Conservation (phyloP, 2,329 filamentous ascomycete species). For the Cylindrodendrum hubeiense region DNA sequence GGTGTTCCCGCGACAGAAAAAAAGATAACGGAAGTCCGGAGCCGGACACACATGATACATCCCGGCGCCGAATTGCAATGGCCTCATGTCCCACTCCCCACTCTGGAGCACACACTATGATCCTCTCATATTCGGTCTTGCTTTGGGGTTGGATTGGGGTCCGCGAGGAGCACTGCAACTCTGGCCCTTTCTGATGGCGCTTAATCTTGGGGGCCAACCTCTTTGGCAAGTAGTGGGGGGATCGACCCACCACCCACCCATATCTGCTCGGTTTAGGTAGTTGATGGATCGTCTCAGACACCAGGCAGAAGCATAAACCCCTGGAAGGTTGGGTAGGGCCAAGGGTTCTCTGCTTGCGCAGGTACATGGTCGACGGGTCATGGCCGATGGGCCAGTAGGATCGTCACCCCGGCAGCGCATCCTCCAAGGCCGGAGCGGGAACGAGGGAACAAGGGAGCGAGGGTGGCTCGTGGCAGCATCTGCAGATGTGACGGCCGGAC, state of each 20-base stretch:
- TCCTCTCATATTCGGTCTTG: slow-evolving; percentile 10
- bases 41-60: slow-evolving; percentile 9
- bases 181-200: not conserved
- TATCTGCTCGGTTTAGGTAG: slow-evolving; percentile 1
- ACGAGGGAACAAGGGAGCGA: slow-evolving; percentile 7
- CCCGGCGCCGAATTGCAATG: slow-evolving; percentile 6
- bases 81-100: slow-evolving; percentile 22
- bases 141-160: slow-evolving; percentile 12
- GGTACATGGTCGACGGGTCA: not conserved
- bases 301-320: slow-evolving; percentile 1
- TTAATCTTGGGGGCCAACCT: not conserved
- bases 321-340: slow-evolving; percentile 6
- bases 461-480: not conserved
- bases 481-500: slow-evolving; percentile 2
- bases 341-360: slow-evolving; percentile 3
- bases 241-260: slow-evolving; percentile 8
- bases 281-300: not conserved
- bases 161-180: slow-evolving; percentile 9
- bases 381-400: slow-evolving; percentile 23
- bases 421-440: not conserved
- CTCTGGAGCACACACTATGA: not conserved
- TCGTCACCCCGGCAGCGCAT: slow-evolving; percentile 19
- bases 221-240: slow-evolving; percentile 7
- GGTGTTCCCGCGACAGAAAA: slow-evolving; percentile 14
- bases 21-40: slow-evolving; percentile 2